Percentiles rank a stretch among this genome's conserved stretches.
Evolutionary conservation across 148 eudicot species (phyloP).

Genomic region (Chenopodium suecicum): DNA sequence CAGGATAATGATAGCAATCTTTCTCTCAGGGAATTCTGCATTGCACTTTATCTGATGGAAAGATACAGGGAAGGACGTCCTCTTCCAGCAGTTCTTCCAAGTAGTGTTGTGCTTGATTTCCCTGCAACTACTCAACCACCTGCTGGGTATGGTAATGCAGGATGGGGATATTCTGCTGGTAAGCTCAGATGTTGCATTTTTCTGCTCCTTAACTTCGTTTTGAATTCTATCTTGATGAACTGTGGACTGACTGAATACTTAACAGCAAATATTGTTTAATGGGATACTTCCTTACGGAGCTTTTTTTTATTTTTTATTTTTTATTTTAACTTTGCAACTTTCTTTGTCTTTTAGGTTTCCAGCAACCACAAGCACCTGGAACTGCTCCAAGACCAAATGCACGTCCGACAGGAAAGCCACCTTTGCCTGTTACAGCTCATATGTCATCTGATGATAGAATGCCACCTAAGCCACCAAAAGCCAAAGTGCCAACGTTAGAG

Average conservation of each 20-base stretch:
- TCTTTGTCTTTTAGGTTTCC: conserved; percentile 49
- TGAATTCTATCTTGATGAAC: neutral
- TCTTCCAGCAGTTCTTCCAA: conserved; percentile 76
- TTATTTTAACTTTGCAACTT: neutral
- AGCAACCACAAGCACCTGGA: conserved; percentile 57
- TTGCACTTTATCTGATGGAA: conserved; percentile 98
- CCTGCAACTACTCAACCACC: conserved; percentile 55
- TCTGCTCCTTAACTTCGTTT: neutral
- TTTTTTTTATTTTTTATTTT: neutral
- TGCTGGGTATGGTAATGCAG: conserved; percentile 49
- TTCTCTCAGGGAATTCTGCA: conserved; percentile 90
- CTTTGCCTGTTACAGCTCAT: conserved; percentile 56
- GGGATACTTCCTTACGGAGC: neutral
- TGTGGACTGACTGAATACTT: neutral
- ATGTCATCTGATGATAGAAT: conserved; percentile 50
- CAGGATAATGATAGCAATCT: conserved; percentile 99
- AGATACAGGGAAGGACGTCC: conserved; percentile 92
- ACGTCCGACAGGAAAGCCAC: conserved; percentile 61
- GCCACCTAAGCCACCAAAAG: conserved; percentile 64
- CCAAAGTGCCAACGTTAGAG: conserved; percentile 86
- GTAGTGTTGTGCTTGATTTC: conserved; percentile 50
- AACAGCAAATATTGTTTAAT: neutral
- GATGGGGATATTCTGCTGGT: conserved; percentile 79
- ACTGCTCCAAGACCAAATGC: conserved; percentile 47
- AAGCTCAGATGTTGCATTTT: conserved; percentile 19